These are phyloP conservation scores for Cladosporium velox DNA, from an alignment of 2,329 filamentous ascomycete species.

Conservation along the genomic window DNA sequence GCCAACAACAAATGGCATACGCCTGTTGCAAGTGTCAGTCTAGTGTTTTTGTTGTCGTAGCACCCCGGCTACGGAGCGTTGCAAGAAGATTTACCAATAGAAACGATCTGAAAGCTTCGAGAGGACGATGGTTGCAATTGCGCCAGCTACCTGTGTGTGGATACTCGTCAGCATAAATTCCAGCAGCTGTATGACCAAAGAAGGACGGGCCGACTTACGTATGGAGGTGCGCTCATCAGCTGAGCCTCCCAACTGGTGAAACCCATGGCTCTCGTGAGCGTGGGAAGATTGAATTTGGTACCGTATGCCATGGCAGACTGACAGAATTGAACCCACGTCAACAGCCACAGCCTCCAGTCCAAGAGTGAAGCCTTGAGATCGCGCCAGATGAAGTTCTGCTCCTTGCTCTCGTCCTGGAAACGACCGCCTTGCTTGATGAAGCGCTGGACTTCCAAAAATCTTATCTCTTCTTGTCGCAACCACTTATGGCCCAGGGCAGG, in stretches of 20 bases:
- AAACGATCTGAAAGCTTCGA: conserved; percentile 35
- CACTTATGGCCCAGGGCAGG: conserved; percentile 54
- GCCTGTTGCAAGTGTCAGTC: not conserved
- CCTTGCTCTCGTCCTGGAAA: conserved; percentile 17
- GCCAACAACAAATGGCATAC: conserved; percentile 33
- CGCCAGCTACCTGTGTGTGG: conserved; percentile 28
- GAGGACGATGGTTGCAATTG: conserved; percentile 33
- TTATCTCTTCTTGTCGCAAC: conserved; percentile 47
- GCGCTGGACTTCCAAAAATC: conserved; percentile 4
- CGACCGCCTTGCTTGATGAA: conserved; percentile 17
- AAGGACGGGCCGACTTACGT: conserved; percentile 21
- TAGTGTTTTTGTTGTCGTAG: not conserved
- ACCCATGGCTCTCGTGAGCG: conserved; percentile 26
- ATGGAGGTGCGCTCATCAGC: conserved; percentile 32
- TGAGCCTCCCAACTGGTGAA: conserved; percentile 29
- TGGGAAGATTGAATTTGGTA: conserved; percentile 24
- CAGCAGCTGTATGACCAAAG: not conserved
- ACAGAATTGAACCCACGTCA: conserved; percentile 14
- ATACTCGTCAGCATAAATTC: not conserved
- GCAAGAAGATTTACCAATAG: conserved; percentile 22
- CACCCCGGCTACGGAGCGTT: not conserved
- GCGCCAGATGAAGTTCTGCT: conserved; percentile 16
- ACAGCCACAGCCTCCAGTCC: conserved; percentile 18
- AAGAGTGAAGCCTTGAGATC: conserved; percentile 16
- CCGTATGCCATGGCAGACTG: conserved; percentile 13